Base-by-base conservation (phyloP, 441 rosid species). In the Euphorbia schlechtendalii region DNA sequence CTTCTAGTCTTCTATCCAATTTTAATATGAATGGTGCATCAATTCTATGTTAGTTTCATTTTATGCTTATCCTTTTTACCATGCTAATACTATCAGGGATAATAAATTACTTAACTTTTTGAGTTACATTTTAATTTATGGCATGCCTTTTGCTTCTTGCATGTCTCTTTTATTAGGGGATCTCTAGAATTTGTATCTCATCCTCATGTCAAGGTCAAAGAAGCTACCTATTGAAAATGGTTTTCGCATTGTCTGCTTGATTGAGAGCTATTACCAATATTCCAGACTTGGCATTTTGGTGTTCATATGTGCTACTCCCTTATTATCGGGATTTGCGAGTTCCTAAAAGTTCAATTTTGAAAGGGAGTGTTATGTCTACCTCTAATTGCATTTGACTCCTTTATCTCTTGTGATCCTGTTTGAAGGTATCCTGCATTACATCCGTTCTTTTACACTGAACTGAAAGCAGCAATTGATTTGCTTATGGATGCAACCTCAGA, bases 351-450 rank as follows among this genome's bases (percentile, higher is more conserved):
- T 43, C 15, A 41, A 21, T 63, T 38, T 28, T 69, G 4, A 24
- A 30, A 27, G 41, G 55, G 38, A 61, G 46, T 54, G 58, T 51
- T 51, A 51, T 63, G 4, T 45, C 20, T 63, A 67, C 25, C 22
- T 73, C 32, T 10, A 66, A 18, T 66, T 25, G 64, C 69, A 61
- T 24, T 66, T 64, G 48, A 68, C 56, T 54, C 49, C 30, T 27
- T 57, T 51, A 65, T 55, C 57, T 55, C 57, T 74, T 67, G 1
- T 36, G 40, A 36, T 5, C 8, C 10, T 36, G 40, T 76, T 15
- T 77, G 76, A 73, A 90, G 97, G 92, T 90, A 94, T 75, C 96
- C 96, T 36, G 72, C 69, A 54, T 78, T 94, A 79, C 99, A 94
- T 85, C 84, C 92, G 52, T 90, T 94, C 71, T 72, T 94, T 68